Evolutionary conservation across 768 basidiomycete genomes (phyloP).

Genomic region (Rhodotorula toruloides): DNA sequence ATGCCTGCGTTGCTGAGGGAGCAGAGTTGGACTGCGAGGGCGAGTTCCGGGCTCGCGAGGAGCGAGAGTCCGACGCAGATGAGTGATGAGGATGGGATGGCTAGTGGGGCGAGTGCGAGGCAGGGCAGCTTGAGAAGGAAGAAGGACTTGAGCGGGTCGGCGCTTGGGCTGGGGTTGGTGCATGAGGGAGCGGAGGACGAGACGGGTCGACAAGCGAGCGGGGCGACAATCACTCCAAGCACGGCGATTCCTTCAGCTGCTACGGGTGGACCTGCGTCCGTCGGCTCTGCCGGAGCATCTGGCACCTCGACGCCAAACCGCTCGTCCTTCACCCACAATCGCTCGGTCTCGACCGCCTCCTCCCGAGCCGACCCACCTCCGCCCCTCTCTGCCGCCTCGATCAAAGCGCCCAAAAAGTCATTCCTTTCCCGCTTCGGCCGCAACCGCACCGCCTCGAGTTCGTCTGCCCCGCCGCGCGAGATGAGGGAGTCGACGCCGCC

Average conservation of each 20-base stretch:
- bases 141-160: neutral
- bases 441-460: neutral
- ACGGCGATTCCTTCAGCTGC: no score
- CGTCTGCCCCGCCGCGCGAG: neutral
- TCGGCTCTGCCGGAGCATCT: no score
- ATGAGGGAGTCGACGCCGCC: neutral
- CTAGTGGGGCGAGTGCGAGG: neutral
- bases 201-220: neutral
- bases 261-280: no score
- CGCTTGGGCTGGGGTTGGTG: slow-evolving; percentile 1
- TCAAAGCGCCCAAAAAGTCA: neutral
- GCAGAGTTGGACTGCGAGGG: slow-evolving; percentile 12
- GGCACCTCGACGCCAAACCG: no score
- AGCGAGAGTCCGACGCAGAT: slow-evolving; percentile 11
- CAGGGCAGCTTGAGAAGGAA: neutral
- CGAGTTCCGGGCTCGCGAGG: neutral
- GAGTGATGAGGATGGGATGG: neutral
- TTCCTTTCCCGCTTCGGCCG: neutral
- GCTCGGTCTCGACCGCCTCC: neutral
- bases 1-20: neutral
- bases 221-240: no score
- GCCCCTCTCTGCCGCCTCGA: no score
- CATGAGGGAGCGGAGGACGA: no score
- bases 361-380: no score
- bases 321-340: no score